Evolutionary conservation across 768 basidiomycete genomes (phyloP).

Genomic region (Tricholoma sp.): DNA sequence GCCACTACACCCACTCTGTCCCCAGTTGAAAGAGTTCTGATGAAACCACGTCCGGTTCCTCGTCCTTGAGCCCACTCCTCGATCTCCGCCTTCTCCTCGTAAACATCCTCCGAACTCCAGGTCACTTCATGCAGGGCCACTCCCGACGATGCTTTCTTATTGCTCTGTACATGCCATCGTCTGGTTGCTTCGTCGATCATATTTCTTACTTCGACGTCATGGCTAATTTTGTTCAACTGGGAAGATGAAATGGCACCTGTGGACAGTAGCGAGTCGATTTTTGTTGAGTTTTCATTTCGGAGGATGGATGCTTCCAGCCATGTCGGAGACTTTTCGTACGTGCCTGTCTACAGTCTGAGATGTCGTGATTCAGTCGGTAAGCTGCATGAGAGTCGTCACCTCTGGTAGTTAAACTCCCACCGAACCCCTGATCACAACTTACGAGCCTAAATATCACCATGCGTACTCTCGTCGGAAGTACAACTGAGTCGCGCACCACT

Average conservation of each 20-base stretch:
- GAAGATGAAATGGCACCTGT: background rate
- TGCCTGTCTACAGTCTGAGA: slow-evolving; percentile 11
- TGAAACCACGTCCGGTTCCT: slow-evolving; percentile 13
- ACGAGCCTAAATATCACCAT: slow-evolving; percentile 14
- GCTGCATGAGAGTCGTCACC: slow-evolving; percentile 9
- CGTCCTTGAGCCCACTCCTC: slow-evolving; percentile 3
- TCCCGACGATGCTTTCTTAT: slow-evolving; percentile 16
- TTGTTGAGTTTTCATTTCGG: slow-evolving; percentile 7
- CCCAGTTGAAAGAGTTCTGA: slow-evolving; percentile 12
- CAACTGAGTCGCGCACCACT: background rate
- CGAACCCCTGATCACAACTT: slow-evolving; percentile 29
- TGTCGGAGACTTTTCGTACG: slow-evolving; percentile 23
- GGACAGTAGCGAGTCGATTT: background rate
- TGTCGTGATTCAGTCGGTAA: background rate
- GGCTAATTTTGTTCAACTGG: background rate
- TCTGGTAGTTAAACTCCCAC: slow-evolving; percentile 17
- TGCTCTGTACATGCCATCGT: slow-evolving; percentile 24
- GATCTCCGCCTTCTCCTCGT: slow-evolving; percentile 8
- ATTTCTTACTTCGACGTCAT: slow-evolving; percentile 3
- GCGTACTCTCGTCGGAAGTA: slow-evolving; percentile 11
- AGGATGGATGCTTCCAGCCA: slow-evolving; percentile 32
- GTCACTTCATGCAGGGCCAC: slow-evolving; percentile 16
- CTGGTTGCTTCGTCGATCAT: slow-evolving; percentile 6
- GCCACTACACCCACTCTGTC: slow-evolving; percentile 21
- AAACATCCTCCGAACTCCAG: slow-evolving; percentile 13